Evolutionary conservation across 805 yeast species (phyloP), one percentile per base, ranked within the genome.

Genomic region (Komagataella pastoris): DNA sequence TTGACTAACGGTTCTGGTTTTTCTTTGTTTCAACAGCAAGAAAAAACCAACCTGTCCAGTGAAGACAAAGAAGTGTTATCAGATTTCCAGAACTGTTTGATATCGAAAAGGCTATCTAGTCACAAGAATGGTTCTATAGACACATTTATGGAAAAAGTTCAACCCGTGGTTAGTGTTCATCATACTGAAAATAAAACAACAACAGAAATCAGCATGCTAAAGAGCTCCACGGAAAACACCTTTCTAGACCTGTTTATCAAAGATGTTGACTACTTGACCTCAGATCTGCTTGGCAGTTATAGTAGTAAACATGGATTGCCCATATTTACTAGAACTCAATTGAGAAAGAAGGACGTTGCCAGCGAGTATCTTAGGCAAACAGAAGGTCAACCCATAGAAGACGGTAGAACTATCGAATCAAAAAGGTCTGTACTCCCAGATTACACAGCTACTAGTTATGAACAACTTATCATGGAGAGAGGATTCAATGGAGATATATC

Each of bases 381-480:
- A 5, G 14, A 30, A 10, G 6, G 14, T 30, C 40, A 10, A 3
- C 14, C 40, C 40, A 30, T 30, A 30, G 50, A 30, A 48, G 50
- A 48, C 14, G 17, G 46, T 10, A 36, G 50, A n/a, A 48, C 21
- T 18, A 24, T 50, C n/a, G 17, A 21, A n/a, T 44, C 52, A 7
- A 21, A 46, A 17, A 36, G 44, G 10, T 19, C 49, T 3, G 17
- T 50, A 7, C 17, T 50, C 14, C 52, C 52, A 14, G 36, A 40
- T n/a, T 50, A 19, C 23, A 40, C 52, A 10, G 52, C 52, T 10
- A 47, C 36, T 3, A 21, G 17, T 40, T 50, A 50, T 21, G 52
- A 36, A 7, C 46, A 50, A 17, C 47, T 50, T 24, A 14, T 47
- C 7, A 17, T 46, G 43, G 52, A 50, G 10, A 24, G 52, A 7